These are phyloP conservation scores for Phlyctochytrium planicorne DNA, from an alignment of 192 early-diverging fungal species.

Conservation along the genomic window DNA sequence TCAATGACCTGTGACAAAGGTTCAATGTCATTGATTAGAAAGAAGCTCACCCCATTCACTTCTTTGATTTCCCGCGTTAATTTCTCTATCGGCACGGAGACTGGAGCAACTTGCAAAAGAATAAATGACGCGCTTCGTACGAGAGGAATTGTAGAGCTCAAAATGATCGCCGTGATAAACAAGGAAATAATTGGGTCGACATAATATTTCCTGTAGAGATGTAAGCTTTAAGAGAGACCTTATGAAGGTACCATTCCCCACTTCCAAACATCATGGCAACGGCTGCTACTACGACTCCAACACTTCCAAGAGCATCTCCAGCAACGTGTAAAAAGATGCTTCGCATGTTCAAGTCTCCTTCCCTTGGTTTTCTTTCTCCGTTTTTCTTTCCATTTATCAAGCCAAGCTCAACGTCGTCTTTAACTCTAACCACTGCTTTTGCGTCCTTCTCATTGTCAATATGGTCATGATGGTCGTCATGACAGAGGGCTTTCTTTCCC, in stretches of 20 bases:
- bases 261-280: conserved; percentile 70
- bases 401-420: not conserved
- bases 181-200: conserved; percentile 80
- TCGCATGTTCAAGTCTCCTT: conserved; percentile 64
- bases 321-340: conserved; percentile 87
- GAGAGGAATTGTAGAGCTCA: conserved; percentile 59
- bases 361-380: not conserved
- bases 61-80: conserved; percentile 54
- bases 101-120: conserved; percentile 79
- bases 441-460: conserved; percentile 10
- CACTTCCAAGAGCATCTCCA: conserved; percentile 83
- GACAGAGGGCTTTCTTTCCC: not conserved
- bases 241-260: too few species aligned
- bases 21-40: not conserved
- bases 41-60: conserved; percentile 47
- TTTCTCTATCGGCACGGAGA: conserved; percentile 58
- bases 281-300: conserved; percentile 82
- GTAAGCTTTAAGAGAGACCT: not conserved
- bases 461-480: conserved; percentile 14
- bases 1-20: conserved; percentile 48
- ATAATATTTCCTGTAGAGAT: conserved; percentile 61
- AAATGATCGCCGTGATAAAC: conserved; percentile 63
- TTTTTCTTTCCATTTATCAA: too few species aligned
- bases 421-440: not conserved
- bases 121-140: conserved; percentile 72